phyloP scores from a whole-genome alignment of 352 stramenopile genomes.

The Globisporangium emineosum region DNA sequence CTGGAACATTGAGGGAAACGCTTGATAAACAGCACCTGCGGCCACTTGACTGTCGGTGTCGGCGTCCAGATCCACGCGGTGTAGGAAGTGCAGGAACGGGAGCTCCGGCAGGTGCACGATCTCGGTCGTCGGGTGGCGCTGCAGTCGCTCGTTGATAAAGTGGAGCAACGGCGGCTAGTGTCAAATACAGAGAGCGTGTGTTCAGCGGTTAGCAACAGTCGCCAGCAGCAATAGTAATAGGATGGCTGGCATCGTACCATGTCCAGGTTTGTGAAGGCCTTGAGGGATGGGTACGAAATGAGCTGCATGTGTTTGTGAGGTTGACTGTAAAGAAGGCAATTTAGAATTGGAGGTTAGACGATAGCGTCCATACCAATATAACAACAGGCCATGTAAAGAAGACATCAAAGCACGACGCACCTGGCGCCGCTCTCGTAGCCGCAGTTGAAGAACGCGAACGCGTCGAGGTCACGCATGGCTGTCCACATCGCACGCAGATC shows the following conservation, averaged over 20 bases:
- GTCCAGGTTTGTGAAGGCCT: constrained; percentile 48
- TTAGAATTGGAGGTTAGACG: background rate
- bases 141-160: constrained; percentile 61
- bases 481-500: constrained; percentile 77
- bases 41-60: constrained; percentile 40
- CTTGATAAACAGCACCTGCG: constrained; percentile 25
- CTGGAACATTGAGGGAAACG: background rate
- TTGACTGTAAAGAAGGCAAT: constrained; percentile 25
- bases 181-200: background rate
- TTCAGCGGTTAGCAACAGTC: background rate
- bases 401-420: constrained; percentile 22
- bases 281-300: constrained; percentile 76
- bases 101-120: constrained; percentile 60
- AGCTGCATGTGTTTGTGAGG: constrained; percentile 89
- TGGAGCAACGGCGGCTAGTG: constrained; percentile 70
- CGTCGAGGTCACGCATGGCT: constrained; percentile 62
- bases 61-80: constrained; percentile 44
- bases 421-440: constrained; percentile 77
- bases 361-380: no score
- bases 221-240: background rate
- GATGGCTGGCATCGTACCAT: constrained; percentile 33
- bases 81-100: constrained; percentile 71
- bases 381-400: background rate
- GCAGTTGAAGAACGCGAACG: constrained; percentile 85
- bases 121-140: constrained; percentile 27